These are phyloP conservation scores for Quercus cerris DNA, from an alignment of 306 rosid species.

Conservation along the genomic window DNA sequence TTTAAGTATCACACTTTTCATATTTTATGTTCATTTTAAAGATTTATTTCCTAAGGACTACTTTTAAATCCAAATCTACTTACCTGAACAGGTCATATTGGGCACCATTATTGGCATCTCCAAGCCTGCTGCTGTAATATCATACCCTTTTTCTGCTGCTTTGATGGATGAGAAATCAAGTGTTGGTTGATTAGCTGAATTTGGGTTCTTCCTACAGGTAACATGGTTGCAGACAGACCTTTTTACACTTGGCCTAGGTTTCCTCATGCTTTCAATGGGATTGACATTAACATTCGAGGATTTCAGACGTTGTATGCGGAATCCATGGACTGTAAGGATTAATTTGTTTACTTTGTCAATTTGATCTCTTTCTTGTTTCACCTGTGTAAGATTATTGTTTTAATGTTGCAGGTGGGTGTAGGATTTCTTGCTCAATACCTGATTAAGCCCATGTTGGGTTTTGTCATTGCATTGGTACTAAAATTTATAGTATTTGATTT, in stretches of 20 bases:
- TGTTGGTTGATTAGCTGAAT: conserved; percentile 22
- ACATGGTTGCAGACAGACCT: conserved; percentile 92
- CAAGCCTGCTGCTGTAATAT: conserved; percentile 77
- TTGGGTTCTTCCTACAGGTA: conserved; percentile 54
- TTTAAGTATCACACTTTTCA: not conserved
- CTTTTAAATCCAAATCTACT: conserved; percentile 23
- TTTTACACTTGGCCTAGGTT: conserved; percentile 82
- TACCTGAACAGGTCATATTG: conserved; percentile 63
- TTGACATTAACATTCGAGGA: conserved; percentile 91
- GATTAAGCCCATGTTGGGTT: conserved; percentile 84
- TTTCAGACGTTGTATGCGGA: conserved; percentile 81
- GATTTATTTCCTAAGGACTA: conserved; percentile 17
- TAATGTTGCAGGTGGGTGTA: conserved; percentile 77
- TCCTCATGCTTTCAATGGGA: conserved; percentile 98
- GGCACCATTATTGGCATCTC: conserved; percentile 78
- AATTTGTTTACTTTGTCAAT: not conserved
- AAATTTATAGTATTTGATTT: not conserved
- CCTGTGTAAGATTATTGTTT: conserved; percentile 22
- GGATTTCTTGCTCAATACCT: conserved; percentile 96
- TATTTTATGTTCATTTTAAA: conserved; percentile 2
- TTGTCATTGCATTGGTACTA: conserved; percentile 67
- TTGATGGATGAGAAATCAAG: conserved; percentile 24
- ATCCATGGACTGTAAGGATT: conserved; percentile 81
- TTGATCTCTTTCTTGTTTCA: not conserved
- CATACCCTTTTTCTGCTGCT: conserved; percentile 22